Evolutionary conservation across 108 stramenopile genomes (phyloP).

Genomic region (Skeletonema menzelii): DNA sequence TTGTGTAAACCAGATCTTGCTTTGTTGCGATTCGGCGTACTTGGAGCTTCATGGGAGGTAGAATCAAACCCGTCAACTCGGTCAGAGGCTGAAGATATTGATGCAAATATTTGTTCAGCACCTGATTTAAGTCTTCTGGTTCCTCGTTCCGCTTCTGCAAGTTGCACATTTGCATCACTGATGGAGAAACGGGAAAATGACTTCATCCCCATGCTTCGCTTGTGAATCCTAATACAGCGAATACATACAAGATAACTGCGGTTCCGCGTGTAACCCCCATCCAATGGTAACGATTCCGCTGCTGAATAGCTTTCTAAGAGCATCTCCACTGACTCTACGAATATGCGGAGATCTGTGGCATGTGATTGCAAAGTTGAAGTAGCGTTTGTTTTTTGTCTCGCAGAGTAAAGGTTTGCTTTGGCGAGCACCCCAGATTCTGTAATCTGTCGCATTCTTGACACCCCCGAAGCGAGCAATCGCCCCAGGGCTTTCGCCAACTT

Average conservation of each 20-base stretch:
- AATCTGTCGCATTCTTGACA: conserved; percentile 16
- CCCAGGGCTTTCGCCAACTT: conserved; percentile 59
- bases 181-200: conserved; percentile 24
- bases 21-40: neutral
- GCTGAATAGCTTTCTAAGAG: conserved; percentile 74
- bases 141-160: conserved; percentile 13
- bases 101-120: neutral
- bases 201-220: conserved; percentile 18
- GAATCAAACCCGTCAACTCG: neutral
- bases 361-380: conserved; percentile 6
- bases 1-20: neutral
- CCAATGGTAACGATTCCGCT: conserved; percentile 8
- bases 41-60: neutral
- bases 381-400: neutral
- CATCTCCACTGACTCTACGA: conserved; percentile 66
- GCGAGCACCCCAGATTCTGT: conserved; percentile 17
- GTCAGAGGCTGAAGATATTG: neutral
- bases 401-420: conserved; percentile 25
- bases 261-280: conserved; percentile 33
- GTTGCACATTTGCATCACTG: conserved; percentile 23
- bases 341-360: conserved; percentile 36
- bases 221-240: conserved; percentile 6
- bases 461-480: conserved; percentile 44
- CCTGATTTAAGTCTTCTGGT: neutral
- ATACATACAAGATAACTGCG: conserved; percentile 24